phyloP scores from a whole-genome alignment of 495 filamentous ascomycete species.

The Lepidopterella palustris region DNA sequence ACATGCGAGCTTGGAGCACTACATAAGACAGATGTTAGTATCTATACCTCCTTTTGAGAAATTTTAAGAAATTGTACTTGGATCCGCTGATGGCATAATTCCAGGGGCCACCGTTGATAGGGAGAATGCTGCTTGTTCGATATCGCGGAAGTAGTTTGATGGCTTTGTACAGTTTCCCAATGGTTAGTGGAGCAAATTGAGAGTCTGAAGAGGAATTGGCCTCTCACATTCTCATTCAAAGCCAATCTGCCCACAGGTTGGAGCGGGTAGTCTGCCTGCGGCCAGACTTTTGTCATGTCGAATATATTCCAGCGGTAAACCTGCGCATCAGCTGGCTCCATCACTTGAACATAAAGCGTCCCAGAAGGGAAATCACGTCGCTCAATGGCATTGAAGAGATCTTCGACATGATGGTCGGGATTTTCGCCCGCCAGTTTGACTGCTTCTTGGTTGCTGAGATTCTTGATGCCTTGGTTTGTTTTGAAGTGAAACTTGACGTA shows the following conservation, averaged over 20 bases:
- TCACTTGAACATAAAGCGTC: constrained; percentile 45
- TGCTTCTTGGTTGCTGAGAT: constrained; percentile 6
- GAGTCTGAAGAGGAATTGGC: neutral
- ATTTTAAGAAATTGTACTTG: constrained; percentile 17
- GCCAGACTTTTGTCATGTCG: constrained; percentile 43
- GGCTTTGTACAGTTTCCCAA: constrained; percentile 14
- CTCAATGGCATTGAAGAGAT: constrained; percentile 39
- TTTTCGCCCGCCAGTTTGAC: constrained; percentile 26
- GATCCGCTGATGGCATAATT: constrained; percentile 42
- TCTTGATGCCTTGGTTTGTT: constrained; percentile 18
- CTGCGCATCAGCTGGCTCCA: constrained; percentile 35
- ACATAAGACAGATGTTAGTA: neutral
- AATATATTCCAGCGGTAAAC: constrained; percentile 37
- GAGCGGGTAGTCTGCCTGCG: constrained; percentile 40
- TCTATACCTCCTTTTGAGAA: neutral
- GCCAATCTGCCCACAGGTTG: constrained; percentile 40
- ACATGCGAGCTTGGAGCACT: constrained; percentile 25
- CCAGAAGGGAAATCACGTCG: constrained; percentile 38
- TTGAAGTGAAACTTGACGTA: constrained; percentile 26
- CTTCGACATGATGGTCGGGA: constrained; percentile 38
- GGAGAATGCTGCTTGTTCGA: constrained; percentile 47
- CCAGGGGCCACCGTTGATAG: constrained; percentile 48
- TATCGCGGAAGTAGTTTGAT: constrained; percentile 45
- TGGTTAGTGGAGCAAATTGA: neutral
- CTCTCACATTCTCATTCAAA: constrained; percentile 35